Evolutionary conservation across 1,284 basidiomycete genomes (phyloP).

Genomic region (Trichosporon faecale): DNA sequence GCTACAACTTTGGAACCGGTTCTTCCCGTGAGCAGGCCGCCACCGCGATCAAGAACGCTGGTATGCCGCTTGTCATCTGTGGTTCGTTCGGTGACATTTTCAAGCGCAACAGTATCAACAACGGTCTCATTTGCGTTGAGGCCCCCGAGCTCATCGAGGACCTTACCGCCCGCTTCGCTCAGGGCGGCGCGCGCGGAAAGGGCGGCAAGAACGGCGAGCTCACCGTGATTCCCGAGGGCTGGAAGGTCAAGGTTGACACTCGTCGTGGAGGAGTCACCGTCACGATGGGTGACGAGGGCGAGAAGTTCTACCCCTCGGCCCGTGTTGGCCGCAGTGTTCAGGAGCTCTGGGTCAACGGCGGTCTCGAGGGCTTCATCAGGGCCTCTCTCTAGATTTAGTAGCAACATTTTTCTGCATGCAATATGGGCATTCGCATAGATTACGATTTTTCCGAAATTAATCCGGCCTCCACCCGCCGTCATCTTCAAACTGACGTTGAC

Average conservation of each 20-base stretch:
- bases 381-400: slow-evolving; percentile 50
- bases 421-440: slow-evolving; percentile 3
- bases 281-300: slow-evolving; percentile 51
- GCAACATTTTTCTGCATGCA: not conserved
- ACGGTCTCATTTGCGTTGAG: slow-evolving; percentile 93
- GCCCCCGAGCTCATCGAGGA: slow-evolving; percentile 83
- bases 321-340: slow-evolving; percentile 86
- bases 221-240: slow-evolving; percentile 67
- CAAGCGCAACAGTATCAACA: slow-evolving; percentile 98
- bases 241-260: slow-evolving; percentile 67
- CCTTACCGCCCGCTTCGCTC: slow-evolving; percentile 70
- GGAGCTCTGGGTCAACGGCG: slow-evolving; percentile 65
- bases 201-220: slow-evolving; percentile 74
- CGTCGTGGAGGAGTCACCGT: slow-evolving; percentile 65
- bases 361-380: slow-evolving; percentile 56
- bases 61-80: slow-evolving; percentile 87
- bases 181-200: slow-evolving; percentile 67
- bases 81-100: slow-evolving; percentile 99
- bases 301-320: slow-evolving; percentile 65
- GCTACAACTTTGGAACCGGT: slow-evolving; percentile 98
- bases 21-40: slow-evolving; percentile 99
- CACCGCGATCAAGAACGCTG: slow-evolving; percentile 91
- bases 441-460: not conserved
- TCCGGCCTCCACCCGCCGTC: not conserved
- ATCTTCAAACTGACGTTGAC: not conserved